A percentile compares a stretch with the other conserved stretches of the same genome.
Conservation (phyloP, 345 rosid species). For the Eucalyptus erythrocorys region DNA sequence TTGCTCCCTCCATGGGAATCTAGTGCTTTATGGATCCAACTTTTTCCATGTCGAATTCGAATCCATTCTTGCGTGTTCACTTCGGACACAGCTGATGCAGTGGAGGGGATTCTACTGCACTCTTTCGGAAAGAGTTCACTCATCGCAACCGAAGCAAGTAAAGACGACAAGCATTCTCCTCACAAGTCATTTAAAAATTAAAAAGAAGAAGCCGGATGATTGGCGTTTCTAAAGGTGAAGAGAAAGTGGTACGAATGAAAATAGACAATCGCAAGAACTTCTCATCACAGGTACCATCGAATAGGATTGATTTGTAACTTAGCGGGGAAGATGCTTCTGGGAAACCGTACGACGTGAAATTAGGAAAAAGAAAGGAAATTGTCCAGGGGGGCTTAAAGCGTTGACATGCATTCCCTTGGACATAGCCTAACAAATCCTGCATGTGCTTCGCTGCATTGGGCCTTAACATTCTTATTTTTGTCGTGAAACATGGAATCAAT, state of each 20-base stretch:
- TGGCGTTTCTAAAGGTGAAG: neutral
- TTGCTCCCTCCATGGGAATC: neutral
- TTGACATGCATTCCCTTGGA: neutral
- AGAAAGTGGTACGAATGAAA: neutral
- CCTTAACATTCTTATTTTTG: neutral
- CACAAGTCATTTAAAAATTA: neutral
- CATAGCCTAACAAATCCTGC: neutral
- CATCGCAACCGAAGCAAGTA: neutral
- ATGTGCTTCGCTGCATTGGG: neutral
- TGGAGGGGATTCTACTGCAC: neutral
- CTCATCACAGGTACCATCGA: neutral
- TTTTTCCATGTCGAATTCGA: accelerated
- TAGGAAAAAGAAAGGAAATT: neutral
- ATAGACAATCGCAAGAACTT: neutral
- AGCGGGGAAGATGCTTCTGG: neutral
- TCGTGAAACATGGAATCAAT: neutral
- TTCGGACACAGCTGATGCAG: neutral
- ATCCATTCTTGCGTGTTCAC: neutral
- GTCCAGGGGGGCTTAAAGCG: neutral
- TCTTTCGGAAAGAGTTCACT: neutral
- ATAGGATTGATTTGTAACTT: neutral
- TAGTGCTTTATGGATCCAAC: neutral
- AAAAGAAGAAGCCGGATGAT: neutral
- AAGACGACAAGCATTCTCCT: neutral
- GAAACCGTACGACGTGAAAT: neutral